Evolutionary conservation across 139 green algal species (phyloP).

Genomic region (Limnomonas spitsbergensis): DNA sequence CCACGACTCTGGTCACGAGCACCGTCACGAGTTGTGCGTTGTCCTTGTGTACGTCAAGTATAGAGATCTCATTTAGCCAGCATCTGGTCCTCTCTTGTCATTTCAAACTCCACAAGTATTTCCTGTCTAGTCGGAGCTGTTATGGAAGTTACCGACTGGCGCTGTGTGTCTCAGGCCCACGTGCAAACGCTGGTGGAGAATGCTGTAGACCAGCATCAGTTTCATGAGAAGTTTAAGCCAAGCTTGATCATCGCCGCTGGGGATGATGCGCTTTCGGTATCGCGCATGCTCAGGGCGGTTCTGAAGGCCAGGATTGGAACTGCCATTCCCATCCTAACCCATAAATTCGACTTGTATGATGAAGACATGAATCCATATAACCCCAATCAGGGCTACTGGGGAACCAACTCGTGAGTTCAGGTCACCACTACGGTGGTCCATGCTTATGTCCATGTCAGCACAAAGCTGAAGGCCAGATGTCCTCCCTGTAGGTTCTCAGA

Average conservation of each 20-base stretch:
- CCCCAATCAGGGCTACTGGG: background rate
- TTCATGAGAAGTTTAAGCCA: background rate
- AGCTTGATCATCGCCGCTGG: constrained; percentile 19
- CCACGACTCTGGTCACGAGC: too few relatives aligned
- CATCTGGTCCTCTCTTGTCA: too few relatives aligned
- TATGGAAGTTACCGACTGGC: constrained; percentile 24
- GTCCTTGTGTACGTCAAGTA: too few relatives aligned
- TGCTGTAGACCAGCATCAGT: background rate
- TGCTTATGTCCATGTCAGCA: background rate
- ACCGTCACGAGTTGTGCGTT: too few relatives aligned
- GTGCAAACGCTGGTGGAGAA: background rate
- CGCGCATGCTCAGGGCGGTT: background rate
- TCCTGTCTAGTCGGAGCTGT: too few relatives aligned
- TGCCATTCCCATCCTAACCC: constrained; percentile 6
- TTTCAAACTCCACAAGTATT: too few relatives aligned
- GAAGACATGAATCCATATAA: constrained; percentile 25
- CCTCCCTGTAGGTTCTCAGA: constrained; percentile 8
- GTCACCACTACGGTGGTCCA: background rate
- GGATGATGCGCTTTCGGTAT: constrained; percentile 13
- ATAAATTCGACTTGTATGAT: constrained; percentile 16
- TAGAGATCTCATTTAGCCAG: too few relatives aligned
- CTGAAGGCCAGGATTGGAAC: background rate
- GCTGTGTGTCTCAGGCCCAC: constrained; percentile 1
- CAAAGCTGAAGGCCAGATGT: background rate
- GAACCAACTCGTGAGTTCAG: background rate